Evolutionary conservation across 306 rosid species (phyloP).

Genomic region (Cucurbita pepo): DNA sequence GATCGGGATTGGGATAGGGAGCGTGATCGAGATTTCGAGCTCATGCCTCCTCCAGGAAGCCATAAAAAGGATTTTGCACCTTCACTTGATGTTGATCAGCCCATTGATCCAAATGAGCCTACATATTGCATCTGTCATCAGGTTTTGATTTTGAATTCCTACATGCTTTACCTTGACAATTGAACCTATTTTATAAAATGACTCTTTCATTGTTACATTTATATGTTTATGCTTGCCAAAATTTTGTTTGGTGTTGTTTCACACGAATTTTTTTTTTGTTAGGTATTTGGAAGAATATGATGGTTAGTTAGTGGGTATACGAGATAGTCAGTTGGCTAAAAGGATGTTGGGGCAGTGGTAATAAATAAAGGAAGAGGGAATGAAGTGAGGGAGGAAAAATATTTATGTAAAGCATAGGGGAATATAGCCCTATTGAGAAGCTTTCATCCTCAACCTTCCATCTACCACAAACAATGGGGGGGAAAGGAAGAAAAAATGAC

Average conservation of each 20-base stretch:
- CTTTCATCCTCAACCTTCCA: not conserved
- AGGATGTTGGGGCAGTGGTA: not conserved
- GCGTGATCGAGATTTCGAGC: constrained; percentile 89
- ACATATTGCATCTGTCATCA: constrained; percentile 96
- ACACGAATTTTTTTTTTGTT: too few relatives aligned
- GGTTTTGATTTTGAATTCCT: constrained; percentile 30
- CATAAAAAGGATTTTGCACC: constrained; percentile 58
- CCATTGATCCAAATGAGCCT: constrained; percentile 93
- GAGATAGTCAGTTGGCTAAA: not conserved
- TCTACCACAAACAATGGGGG: not conserved
- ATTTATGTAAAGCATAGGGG: not conserved
- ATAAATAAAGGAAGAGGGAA: not conserved
- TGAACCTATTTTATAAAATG: not conserved
- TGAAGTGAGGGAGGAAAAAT: not conserved
- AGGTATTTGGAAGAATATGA: not conserved
- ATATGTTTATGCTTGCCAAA: not conserved
- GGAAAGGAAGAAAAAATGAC: not conserved
- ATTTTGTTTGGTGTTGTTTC: not conserved
- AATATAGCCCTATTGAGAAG: not conserved
- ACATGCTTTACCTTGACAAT: not conserved
- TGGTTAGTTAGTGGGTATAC: not conserved
- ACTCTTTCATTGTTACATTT: not conserved
- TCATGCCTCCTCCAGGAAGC: constrained; percentile 97
- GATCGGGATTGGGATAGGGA: constrained; percentile 95
- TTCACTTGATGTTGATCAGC: constrained; percentile 73